Evolutionary conservation across 75 land plant species (phyloP).

Genomic region (Isoetes taiwanensis): DNA sequence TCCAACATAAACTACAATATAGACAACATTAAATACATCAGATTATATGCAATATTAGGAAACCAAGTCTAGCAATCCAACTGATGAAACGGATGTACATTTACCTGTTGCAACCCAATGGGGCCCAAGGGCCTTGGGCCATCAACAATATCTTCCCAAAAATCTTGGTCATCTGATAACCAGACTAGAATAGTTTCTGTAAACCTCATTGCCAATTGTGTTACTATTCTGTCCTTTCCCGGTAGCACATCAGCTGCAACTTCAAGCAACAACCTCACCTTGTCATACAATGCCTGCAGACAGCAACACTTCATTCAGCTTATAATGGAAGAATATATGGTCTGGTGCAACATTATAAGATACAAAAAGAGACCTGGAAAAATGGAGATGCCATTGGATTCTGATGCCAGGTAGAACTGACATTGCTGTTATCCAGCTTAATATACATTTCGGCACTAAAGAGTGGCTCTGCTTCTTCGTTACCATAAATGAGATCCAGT

Average conservation of each 20-base stretch:
- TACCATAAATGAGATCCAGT: slow-evolving; percentile 75
- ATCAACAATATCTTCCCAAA: slow-evolving; percentile 89
- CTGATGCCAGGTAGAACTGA: slow-evolving; percentile 41
- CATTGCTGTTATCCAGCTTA: slow-evolving; percentile 37
- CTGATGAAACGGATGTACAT: background rate
- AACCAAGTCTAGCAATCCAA: background rate
- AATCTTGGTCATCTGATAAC: slow-evolving; percentile 75
- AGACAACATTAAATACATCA: background rate
- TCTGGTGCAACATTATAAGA: slow-evolving; percentile 2
- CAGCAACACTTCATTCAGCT: background rate
- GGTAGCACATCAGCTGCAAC: slow-evolving; percentile 72
- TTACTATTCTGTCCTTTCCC: slow-evolving; percentile 86
- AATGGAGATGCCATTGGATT: slow-evolving; percentile 67
- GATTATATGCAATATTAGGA: background rate
- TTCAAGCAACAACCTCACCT: slow-evolving; percentile 46
- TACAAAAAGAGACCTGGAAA: slow-evolving; percentile 55
- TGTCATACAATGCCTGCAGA: slow-evolving; percentile 67
- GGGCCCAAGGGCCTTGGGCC: slow-evolving; percentile 66
- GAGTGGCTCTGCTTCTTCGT: slow-evolving; percentile 46
- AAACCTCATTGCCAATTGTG: slow-evolving; percentile 67
- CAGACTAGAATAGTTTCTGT: slow-evolving; percentile 77
- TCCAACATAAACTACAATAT: slow-evolving; percentile 74
- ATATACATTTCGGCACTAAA: slow-evolving; percentile 57
- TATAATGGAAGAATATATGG: background rate
- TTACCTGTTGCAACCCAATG: slow-evolving; percentile 82